phyloP scores from a whole-genome alignment of 495 filamentous ascomycete species.

The Penicillium coffeae region DNA sequence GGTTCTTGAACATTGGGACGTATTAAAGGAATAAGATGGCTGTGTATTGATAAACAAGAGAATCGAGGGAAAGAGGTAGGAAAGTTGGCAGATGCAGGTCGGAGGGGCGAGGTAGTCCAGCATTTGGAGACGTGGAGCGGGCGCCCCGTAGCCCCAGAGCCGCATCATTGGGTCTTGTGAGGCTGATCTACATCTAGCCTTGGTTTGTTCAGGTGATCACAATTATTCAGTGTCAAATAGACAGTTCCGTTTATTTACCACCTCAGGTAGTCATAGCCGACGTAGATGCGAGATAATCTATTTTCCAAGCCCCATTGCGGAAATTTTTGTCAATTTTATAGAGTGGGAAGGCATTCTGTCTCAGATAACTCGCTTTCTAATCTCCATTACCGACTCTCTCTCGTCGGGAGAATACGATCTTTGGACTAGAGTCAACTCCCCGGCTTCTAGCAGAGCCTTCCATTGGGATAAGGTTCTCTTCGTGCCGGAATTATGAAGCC shows the following conservation, averaged over 20 bases:
- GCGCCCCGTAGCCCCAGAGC: too few relatives aligned
- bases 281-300: too few relatives aligned
- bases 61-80: not conserved
- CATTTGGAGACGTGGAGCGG: not conserved
- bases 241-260: too few relatives aligned
- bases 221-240: too few relatives aligned
- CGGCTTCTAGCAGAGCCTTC: constrained; percentile 27
- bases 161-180: not conserved
- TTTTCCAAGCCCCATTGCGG: constrained; percentile 1
- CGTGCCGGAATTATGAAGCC: constrained; percentile 24
- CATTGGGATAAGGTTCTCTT: constrained; percentile 38
- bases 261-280: too few relatives aligned
- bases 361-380: not conserved
- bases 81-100: not conserved
- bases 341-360: too few relatives aligned
- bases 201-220: too few relatives aligned
- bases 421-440: constrained; percentile 32
- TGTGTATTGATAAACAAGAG: not conserved
- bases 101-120: not conserved
- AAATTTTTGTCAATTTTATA: too few relatives aligned
- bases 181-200: not conserved
- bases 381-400: constrained; percentile 12
- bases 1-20: constrained; percentile 36
- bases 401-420: constrained; percentile 22
- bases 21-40: not conserved